phyloP scores from a whole-genome alignment of 768 basidiomycete genomes.

The Tylopilus rubrobrunneus region DNA sequence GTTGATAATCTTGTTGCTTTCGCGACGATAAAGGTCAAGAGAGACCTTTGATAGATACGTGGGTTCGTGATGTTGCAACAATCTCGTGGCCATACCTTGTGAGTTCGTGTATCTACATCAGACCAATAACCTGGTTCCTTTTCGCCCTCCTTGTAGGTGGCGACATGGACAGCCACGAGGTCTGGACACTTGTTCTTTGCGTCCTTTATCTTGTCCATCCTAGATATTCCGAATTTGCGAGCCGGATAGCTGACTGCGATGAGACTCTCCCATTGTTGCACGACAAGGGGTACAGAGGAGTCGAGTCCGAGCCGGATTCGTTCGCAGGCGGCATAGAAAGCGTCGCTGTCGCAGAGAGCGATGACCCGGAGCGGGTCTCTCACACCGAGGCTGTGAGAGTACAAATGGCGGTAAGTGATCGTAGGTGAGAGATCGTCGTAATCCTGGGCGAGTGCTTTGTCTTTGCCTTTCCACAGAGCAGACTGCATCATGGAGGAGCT shows the following conservation, averaged over 20 bases:
- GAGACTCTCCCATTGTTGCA: constrained; percentile 81
- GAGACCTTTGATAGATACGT: constrained; percentile 56
- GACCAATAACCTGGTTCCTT: constrained; percentile 88
- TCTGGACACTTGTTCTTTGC: constrained; percentile 85
- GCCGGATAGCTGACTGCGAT: constrained; percentile 98
- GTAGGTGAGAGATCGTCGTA: constrained; percentile 59
- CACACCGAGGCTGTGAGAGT: constrained; percentile 62
- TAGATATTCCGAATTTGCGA: constrained; percentile 87
- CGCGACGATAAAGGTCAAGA: constrained; percentile 87
- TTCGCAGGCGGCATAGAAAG: constrained; percentile 83
- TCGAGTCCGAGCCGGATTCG: constrained; percentile 71
- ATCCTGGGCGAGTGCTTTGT: constrained; percentile 39
- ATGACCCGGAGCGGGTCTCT: constrained; percentile 79
- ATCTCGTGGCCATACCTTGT: constrained; percentile 62
- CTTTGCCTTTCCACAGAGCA: constrained; percentile 50
- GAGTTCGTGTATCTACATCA: constrained; percentile 82
- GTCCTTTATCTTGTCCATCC: constrained; percentile 80
- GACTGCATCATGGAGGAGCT: neutral
- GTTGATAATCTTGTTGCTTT: constrained; percentile 81
- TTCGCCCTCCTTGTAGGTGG: constrained; percentile 89
- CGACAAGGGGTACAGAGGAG: constrained; percentile 66
- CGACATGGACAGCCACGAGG: constrained; percentile 84
- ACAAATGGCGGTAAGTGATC: constrained; percentile 79
- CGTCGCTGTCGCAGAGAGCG: constrained; percentile 88
- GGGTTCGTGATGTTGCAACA: neutral